Base-by-base conservation (phyloP, 176 grass and related monocot species). In the Calamus simplicifolius region DNA sequence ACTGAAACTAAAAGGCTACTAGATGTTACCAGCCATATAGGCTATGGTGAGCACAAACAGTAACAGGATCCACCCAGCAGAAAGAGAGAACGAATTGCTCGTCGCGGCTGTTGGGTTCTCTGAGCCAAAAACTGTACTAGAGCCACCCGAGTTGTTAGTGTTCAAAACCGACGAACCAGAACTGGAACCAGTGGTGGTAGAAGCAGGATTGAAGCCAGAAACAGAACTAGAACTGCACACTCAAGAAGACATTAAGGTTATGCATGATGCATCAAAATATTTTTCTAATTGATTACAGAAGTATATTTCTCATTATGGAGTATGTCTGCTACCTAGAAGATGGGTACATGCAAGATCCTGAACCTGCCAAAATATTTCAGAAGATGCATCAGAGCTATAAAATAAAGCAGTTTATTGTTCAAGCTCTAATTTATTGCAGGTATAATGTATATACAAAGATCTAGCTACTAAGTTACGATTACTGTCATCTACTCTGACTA, bases 131-230 rank as follows among this genome's bases (percentile, higher is more conserved):
- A 78, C 80, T 1, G 93, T 79, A 29, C 62, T 77, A 29, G 57
- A 70, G 23, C 76, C 62, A 43, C 59, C 54, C 2, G 82, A 64
- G 56, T 64, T 73, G 56, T 85, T 82, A 0, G 84, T 70, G 66
- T 98, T 98, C 30, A 92, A 68, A 59, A 90, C 87, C 4, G 86
- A 82, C 8, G 92, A 85, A 19, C 92, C 87, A 0, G 83, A 49
- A 4, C 74, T 60, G 2, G 73, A 29, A 25, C 80, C 73, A 49
- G 56, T 56, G 25, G 67, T 29, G 7, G 67, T 61, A 1, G 67
- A 18, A 17, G 71, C 68, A n/a, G 92, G 75, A 63, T n/a, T 90
- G 73, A 67, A 76, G 6, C 77, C 78, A 29, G 49, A 58, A 27
- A 66, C 29, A 15, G 61, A 69, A n/a, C n/a, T n/a, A n/a, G n/a